A percentile compares a stretch with the other conserved stretches of the same genome.
Conservation (phyloP, 2,329 filamentous ascomycete species). For the Aureobasidium sp. region DNA sequence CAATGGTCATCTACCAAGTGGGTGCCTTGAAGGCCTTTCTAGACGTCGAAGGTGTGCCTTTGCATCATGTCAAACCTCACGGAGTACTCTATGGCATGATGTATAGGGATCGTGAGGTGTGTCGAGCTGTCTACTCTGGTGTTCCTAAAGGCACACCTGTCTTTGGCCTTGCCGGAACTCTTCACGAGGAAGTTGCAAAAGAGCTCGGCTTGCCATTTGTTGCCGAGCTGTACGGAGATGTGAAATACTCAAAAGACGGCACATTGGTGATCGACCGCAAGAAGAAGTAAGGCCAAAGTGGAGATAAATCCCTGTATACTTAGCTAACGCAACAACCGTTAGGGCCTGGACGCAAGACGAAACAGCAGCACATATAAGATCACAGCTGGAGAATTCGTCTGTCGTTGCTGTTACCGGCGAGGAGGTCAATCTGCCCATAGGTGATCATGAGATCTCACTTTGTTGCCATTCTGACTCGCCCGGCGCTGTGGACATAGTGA, state of each 20-base stretch:
- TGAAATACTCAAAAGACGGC: constrained; percentile 46
- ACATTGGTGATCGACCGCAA: constrained; percentile 51
- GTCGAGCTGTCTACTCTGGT: constrained; percentile 47
- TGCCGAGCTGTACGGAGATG: constrained; percentile 50
- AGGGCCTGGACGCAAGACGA: constrained; percentile 38
- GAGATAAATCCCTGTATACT: neutral
- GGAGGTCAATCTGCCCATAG: constrained; percentile 34
- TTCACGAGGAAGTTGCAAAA: constrained; percentile 47
- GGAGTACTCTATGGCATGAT: constrained; percentile 54
- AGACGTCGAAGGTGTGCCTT: constrained; percentile 46
- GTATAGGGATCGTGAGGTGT: constrained; percentile 43
- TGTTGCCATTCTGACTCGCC: constrained; percentile 42
- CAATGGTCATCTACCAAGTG: constrained; percentile 55
- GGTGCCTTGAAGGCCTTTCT: constrained; percentile 56
- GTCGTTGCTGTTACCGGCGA: constrained; percentile 38
- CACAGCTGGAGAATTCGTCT: constrained; percentile 34
- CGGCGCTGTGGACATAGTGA: constrained; percentile 38
- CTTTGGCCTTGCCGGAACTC: constrained; percentile 49
- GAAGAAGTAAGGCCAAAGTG: constrained; percentile 39
- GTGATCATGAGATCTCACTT: constrained; percentile 36
- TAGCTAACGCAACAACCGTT: neutral
- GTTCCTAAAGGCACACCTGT: constrained; percentile 45
- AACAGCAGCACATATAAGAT: constrained; percentile 33
- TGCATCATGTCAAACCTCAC: constrained; percentile 59
- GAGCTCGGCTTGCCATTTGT: constrained; percentile 48